These are phyloP conservation scores for Meredithiella fracta DNA, from an alignment of 2,329 filamentous ascomycete species.

Conservation along the genomic window DNA sequence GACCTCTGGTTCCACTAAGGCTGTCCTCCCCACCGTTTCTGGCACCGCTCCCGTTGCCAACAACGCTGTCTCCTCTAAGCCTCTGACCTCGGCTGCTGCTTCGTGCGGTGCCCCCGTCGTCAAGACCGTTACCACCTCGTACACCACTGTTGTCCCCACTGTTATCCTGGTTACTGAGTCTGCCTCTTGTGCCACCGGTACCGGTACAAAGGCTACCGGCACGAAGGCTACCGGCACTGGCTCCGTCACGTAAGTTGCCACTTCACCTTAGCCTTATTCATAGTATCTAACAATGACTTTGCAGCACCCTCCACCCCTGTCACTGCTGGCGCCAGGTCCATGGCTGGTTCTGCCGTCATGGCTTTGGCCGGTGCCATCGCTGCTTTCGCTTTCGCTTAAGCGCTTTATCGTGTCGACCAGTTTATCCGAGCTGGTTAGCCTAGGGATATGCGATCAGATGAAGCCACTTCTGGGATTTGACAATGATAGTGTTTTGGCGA, in stretches of 20 bases:
- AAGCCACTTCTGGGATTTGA: slow-evolving; percentile 14
- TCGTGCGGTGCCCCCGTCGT: slow-evolving; percentile 25
- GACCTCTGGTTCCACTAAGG: slow-evolving; percentile 9
- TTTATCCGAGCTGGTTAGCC: background rate
- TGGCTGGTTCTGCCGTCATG: slow-evolving; percentile 37
- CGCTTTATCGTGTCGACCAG: slow-evolving; percentile 15
- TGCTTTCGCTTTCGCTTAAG: slow-evolving; percentile 40
- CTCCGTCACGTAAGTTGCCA: slow-evolving; percentile 23
- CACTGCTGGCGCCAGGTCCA: slow-evolving; percentile 35
- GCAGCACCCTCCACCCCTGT: slow-evolving; percentile 22
- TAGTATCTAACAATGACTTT: slow-evolving; percentile 11
- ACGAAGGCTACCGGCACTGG: slow-evolving; percentile 27
- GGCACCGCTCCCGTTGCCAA: slow-evolving; percentile 9
- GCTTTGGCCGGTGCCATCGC: slow-evolving; percentile 38
- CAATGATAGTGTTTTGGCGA: slow-evolving; percentile 13
- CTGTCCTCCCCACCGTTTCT: slow-evolving; percentile 13
- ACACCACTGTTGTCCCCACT: slow-evolving; percentile 39
- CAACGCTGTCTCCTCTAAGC: slow-evolving; percentile 15
- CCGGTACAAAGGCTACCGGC: slow-evolving; percentile 19
- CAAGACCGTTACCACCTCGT: slow-evolving; percentile 37
- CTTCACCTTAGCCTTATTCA: background rate
- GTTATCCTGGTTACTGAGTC: slow-evolving; percentile 30
- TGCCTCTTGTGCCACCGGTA: slow-evolving; percentile 25
- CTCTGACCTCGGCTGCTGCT: slow-evolving; percentile 16
- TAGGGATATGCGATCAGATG: slow-evolving; percentile 9